These are phyloP conservation scores for Beauveria brongniartii DNA, from an alignment of 2,329 filamentous ascomycete species.

Conservation along the genomic window DNA sequence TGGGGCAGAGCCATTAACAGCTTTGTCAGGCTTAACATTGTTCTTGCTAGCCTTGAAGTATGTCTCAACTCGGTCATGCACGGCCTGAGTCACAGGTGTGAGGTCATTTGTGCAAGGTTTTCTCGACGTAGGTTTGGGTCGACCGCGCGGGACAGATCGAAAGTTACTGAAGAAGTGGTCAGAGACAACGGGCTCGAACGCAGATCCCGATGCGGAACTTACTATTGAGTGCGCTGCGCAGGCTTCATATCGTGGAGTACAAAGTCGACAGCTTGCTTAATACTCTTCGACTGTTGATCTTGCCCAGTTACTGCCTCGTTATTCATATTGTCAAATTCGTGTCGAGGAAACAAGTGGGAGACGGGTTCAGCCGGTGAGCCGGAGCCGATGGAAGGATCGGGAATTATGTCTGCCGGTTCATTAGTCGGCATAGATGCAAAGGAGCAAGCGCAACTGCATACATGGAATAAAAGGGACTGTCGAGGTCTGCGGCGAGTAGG, in stretches of 20 bases:
- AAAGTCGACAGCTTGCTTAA: slow-evolving; percentile 66
- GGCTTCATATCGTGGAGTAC: slow-evolving; percentile 66
- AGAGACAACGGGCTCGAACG: neutral
- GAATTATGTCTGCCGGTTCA: slow-evolving; percentile 50
- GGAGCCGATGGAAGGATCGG: slow-evolving; percentile 52
- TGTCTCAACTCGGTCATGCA: slow-evolving; percentile 33
- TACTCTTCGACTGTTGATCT: slow-evolving; percentile 51
- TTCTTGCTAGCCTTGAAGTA: slow-evolving; percentile 32
- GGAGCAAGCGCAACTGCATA: slow-evolving; percentile 28
- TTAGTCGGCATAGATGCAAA: neutral
- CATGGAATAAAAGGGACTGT: slow-evolving; percentile 71
- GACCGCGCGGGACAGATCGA: slow-evolving; percentile 20
- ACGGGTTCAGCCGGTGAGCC: slow-evolving; percentile 45
- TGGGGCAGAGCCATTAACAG: slow-evolving; percentile 5
- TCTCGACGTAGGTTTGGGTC: slow-evolving; percentile 16
- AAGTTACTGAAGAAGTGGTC: slow-evolving; percentile 44
- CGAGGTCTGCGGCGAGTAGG: slow-evolving; percentile 75
- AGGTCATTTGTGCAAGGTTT: slow-evolving; percentile 32
- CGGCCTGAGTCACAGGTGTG: slow-evolving; percentile 37
- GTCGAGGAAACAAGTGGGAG: slow-evolving; percentile 40
- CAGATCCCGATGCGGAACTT: slow-evolving; percentile 19
- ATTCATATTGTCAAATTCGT: slow-evolving; percentile 61
- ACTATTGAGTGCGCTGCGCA: slow-evolving; percentile 64
- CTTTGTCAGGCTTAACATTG: slow-evolving; percentile 13
- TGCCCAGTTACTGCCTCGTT: slow-evolving; percentile 51